Evolutionary conservation across 495 filamentous ascomycete species (phyloP).

Genomic region (Oleoguttula mirabilis): DNA sequence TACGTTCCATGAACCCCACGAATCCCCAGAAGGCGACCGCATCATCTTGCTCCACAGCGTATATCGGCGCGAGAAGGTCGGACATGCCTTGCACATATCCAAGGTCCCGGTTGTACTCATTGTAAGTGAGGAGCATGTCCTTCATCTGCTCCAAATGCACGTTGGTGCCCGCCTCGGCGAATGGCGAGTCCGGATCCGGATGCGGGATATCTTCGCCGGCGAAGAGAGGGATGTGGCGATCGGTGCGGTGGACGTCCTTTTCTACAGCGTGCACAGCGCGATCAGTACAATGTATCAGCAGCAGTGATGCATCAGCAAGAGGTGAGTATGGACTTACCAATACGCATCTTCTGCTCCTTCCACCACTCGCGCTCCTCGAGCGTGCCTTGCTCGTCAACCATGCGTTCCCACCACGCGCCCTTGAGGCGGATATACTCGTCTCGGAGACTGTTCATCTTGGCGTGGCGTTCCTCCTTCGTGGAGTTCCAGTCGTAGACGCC

Average conservation of each 20-base stretch:
- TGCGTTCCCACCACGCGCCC: constrained; percentile 89
- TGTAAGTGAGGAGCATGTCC: constrained; percentile 96
- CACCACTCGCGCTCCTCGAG: constrained; percentile 79
- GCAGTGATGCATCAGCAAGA: constrained; percentile 1
- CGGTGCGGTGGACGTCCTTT: constrained; percentile 95
- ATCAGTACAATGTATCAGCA: constrained; percentile 29
- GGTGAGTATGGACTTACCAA: constrained; percentile 49
- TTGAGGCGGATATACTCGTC: constrained; percentile 93
- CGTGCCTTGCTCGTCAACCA: constrained; percentile 67
- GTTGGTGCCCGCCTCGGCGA: constrained; percentile 81
- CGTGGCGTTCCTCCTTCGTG: constrained; percentile 65
- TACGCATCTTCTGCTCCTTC: constrained; percentile 85
- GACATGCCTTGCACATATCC: constrained; percentile 99
- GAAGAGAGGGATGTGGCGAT: constrained; percentile 84
- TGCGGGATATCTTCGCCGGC: constrained; percentile 96
- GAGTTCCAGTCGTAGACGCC: constrained; percentile 89
- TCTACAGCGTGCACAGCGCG: constrained; percentile 49
- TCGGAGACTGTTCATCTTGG: constrained; percentile 66
- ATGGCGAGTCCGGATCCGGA: constrained; percentile 91
- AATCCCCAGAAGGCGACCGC: constrained; percentile 96
- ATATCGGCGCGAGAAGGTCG: constrained; percentile 88
- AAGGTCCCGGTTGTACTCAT: constrained; percentile 85
- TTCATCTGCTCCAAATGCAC: constrained; percentile 98
- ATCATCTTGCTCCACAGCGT: constrained; percentile 94
- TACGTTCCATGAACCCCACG: constrained; percentile 89